phyloP scores from a whole-genome alignment of 2,329 filamentous ascomycete genomes.

The Colletotrichum acutatum region DNA sequence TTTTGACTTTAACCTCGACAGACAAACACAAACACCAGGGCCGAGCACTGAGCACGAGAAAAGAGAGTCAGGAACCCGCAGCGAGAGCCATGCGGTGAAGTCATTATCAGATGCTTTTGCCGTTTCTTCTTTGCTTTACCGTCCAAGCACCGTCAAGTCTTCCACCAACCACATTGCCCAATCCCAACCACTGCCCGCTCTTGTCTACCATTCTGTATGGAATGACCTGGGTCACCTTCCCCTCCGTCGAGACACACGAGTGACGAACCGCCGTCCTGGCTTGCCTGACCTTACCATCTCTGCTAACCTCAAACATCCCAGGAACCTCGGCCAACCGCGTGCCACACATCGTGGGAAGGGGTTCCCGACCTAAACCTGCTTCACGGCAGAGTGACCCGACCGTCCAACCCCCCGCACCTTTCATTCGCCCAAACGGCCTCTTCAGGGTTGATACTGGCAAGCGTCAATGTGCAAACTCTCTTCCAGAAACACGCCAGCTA shows the following conservation, averaged over 20 bases:
- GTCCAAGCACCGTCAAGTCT: conserved; percentile 28
- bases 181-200: conserved; percentile 1
- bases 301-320: neutral
- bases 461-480: conserved; percentile 21
- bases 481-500: conserved; percentile 28
- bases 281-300: neutral
- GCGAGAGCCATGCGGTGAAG: conserved; percentile 25
- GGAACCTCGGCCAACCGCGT: neutral
- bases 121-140: conserved; percentile 27
- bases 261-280: neutral
- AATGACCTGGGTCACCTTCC: neutral
- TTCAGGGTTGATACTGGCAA: conserved; percentile 28
- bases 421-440: conserved; percentile 11
- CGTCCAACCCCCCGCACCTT: conserved; percentile 5
- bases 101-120: conserved; percentile 35
- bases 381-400: conserved; percentile 8
- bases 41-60: neutral
- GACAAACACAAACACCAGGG: neutral
- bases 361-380: neutral
- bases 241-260: neutral
- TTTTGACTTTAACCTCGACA: neutral
- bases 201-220: neutral
- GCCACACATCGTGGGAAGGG: neutral
- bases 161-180: conserved; percentile 16
- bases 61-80: conserved; percentile 10